These are phyloP conservation scores for Symbiotaphrina buchneri DNA, from an alignment of 495 filamentous ascomycete genomes.

Conservation along the genomic window DNA sequence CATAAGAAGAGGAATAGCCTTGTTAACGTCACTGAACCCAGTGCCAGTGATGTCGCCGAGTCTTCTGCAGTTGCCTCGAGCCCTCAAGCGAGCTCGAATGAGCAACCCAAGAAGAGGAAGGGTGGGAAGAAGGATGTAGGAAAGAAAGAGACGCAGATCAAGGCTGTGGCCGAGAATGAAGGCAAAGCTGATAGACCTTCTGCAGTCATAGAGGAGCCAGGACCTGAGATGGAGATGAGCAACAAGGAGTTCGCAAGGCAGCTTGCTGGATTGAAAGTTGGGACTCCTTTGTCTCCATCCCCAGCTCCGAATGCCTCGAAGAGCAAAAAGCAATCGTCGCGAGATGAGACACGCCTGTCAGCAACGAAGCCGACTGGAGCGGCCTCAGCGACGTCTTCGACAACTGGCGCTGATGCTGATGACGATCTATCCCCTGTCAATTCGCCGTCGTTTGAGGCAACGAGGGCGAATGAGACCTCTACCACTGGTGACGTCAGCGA, in stretches of 20 bases:
- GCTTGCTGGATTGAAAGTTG: conserved; percentile 39
- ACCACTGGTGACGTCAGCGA: conserved; percentile 18
- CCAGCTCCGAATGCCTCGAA: conserved; percentile 15
- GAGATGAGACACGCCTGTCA: neutral
- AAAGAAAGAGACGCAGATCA: conserved; percentile 1
- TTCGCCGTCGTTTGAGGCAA: conserved; percentile 34
- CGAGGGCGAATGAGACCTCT: conserved; percentile 5
- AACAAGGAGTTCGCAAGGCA: conserved; percentile 55
- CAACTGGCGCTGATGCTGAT: conserved; percentile 58
- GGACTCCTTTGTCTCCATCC: conserved; percentile 24
- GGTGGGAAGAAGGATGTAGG: conserved; percentile 1
- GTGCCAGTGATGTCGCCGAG: conserved; percentile 3
- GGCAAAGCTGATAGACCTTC: neutral
- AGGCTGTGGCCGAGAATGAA: neutral
- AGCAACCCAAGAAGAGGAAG: too few species aligned
- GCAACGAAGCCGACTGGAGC: conserved; percentile 11
- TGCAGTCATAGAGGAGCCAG: neutral
- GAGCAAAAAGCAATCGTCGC: conserved; percentile 6
- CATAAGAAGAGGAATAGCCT: conserved; percentile 3
- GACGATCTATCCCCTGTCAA: conserved; percentile 47
- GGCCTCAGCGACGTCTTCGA: conserved; percentile 37
- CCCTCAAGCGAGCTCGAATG: neutral
- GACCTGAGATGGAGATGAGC: conserved; percentile 22
- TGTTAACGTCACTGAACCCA: neutral
- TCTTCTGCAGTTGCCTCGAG: neutral